Percentiles rank a stretch among this genome's conserved stretches.
Evolutionary conservation across 148 eudicot species (phyloP).

Genomic region (Euryodendron excelsum): DNA sequence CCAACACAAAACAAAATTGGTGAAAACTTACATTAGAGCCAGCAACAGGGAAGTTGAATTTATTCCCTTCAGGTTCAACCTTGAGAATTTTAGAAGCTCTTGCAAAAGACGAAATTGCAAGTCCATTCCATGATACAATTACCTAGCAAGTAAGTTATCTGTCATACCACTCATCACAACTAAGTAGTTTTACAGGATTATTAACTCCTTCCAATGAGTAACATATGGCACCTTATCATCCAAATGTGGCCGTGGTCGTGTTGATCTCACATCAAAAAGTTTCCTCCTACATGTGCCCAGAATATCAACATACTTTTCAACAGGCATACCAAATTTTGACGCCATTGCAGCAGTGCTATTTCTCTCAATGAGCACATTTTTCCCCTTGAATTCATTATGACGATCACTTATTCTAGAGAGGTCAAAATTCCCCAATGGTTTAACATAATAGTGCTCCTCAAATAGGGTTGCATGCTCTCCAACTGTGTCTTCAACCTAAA

Average conservation of each 20-base stretch:
- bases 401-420: constrained; percentile 88
- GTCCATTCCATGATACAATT: constrained; percentile 97
- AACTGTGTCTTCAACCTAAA: constrained; percentile 67
- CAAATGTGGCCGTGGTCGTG: constrained; percentile 74
- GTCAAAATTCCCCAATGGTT: constrained; percentile 81
- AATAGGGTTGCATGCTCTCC: constrained; percentile 68
- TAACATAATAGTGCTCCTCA: constrained; percentile 85
- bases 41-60: constrained; percentile 66
- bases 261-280: constrained; percentile 71
- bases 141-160: constrained; percentile 43
- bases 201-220: background rate
- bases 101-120: constrained; percentile 83
- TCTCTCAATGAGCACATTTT: constrained; percentile 89
- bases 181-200: background rate
- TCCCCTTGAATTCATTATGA: constrained; percentile 75
- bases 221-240: constrained; percentile 74
- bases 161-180: constrained; percentile 10
- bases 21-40: constrained; percentile 63
- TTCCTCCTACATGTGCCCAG: constrained; percentile 58
- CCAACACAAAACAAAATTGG: background rate
- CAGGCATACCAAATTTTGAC: constrained; percentile 50
- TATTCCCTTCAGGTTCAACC: constrained; percentile 59
- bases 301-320: constrained; percentile 56
- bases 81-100: constrained; percentile 84
- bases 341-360: constrained; percentile 70